phyloP scores from a whole-genome alignment of 805 yeast genomes.

The Ogataea haglerorum region DNA sequence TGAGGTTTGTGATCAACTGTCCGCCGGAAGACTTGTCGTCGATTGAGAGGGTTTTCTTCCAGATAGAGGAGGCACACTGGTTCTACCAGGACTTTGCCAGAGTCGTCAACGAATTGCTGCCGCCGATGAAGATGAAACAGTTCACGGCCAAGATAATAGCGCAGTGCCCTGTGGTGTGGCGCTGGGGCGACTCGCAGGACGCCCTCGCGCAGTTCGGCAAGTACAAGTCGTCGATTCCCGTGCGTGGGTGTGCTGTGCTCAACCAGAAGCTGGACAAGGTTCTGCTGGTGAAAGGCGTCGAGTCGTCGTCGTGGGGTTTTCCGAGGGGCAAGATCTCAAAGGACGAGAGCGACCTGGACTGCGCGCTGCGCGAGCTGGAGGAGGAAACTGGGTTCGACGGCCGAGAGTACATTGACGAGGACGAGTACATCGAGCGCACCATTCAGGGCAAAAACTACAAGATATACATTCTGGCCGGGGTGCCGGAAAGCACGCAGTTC shows the following conservation, averaged over 20 bases:
- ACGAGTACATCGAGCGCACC: constrained; percentile 77
- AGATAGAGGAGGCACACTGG: constrained; percentile 98
- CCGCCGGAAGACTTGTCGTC: constrained; percentile 88
- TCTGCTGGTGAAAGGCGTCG: constrained; percentile 80
- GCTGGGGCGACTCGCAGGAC: constrained; percentile 78
- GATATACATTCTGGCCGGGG: constrained; percentile 70
- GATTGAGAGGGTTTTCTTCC: constrained; percentile 80
- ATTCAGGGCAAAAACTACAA: constrained; percentile 81
- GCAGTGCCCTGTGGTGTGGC: constrained; percentile 74
- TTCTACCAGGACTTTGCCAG: constrained; percentile 84
- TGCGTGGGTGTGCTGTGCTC: constrained; percentile 89
- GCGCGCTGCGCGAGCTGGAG: constrained; percentile 87
- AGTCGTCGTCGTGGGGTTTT: constrained; percentile 82
- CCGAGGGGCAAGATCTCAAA: constrained; percentile 97
- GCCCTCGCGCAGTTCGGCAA: constrained; percentile 77
- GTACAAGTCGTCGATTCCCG: constrained; percentile 90
- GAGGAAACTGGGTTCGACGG: constrained; percentile 96
- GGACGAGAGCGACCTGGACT: constrained; percentile 81
- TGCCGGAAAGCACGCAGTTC: constrained; percentile 74
- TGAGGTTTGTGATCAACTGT: constrained; percentile 84
- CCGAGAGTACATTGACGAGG: constrained; percentile 58
- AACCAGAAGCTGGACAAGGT: constrained; percentile 67
- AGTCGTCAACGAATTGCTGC: constrained; percentile 68
- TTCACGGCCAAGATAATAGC: constrained; percentile 68
- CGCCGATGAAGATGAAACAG: constrained; percentile 69